Conservation (phyloP, 2,329 filamentous ascomycete species). For the Karstenula rhodostoma region DNA sequence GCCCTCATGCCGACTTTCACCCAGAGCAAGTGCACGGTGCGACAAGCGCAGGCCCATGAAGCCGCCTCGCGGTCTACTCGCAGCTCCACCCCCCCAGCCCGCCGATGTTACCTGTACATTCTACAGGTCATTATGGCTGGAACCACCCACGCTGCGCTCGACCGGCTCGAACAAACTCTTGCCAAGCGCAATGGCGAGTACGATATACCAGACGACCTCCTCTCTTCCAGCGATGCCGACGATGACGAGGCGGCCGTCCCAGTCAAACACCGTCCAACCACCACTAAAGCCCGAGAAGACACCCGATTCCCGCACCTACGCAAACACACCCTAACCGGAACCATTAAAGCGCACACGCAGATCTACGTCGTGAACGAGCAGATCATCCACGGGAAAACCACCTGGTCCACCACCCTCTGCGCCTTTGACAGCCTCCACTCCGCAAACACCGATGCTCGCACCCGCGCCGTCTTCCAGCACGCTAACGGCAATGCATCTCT, state of each 20-base stretch:
- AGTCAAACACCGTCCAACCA: background rate
- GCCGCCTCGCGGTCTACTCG: background rate
- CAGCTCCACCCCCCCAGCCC: background rate
- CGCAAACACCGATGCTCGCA: background rate
- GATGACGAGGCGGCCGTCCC: background rate
- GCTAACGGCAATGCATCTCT: background rate
- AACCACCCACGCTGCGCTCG: background rate
- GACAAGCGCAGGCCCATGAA: background rate
- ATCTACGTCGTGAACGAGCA: conserved; percentile 2
- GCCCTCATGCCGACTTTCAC: background rate
- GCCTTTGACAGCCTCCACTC: conserved; percentile 4
- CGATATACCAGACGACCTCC: background rate
- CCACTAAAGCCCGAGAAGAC: background rate
- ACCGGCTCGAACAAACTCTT: background rate
- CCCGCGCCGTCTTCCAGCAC: background rate
- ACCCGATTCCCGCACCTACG: background rate
- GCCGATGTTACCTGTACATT: background rate
- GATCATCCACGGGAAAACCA: background rate
- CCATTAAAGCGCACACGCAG: background rate
- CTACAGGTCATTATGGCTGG: background rate
- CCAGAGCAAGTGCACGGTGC: background rate
- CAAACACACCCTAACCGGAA: background rate
- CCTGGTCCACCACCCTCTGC: background rate
- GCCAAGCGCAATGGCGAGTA: background rate
- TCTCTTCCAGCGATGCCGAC: background rate